Evolutionary conservation across 179 eudicot genomes (phyloP), one percentile per base, ranked within the genome.

Genomic region (Monotropa hypopitys): DNA sequence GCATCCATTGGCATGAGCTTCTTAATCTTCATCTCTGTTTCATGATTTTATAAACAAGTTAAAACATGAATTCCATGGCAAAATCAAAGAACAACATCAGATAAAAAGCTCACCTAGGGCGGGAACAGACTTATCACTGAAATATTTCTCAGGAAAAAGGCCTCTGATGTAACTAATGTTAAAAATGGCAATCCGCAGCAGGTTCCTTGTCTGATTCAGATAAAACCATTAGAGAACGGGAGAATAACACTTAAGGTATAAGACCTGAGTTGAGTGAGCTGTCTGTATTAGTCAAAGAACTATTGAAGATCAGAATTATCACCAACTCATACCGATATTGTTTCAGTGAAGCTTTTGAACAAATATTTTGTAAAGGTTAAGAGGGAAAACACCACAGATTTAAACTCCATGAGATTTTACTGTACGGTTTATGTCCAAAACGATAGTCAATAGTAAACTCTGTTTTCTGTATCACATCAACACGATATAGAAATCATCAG

Each of bases 21-120:
- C 89, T 95, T 95, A 71, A 95, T 93, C 88, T 95, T 93, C 92
- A 95, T 95, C 80, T 93, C 99, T 95, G 87, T n/a, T n/a, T n/a
- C n/a, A n/a, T n/a, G n/a, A n/a, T n/a, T n/a, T n/a, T n/a, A n/a
- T n/a, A n/a, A n/a, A n/a, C n/a, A n/a, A n/a, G n/a, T n/a, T n/a
- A n/a, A n/a, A n/a, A n/a, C n/a, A n/a, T n/a, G n/a, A n/a, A n/a
- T n/a, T n/a, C n/a, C n/a, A n/a, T n/a, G n/a, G n/a, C n/a, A n/a
- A n/a, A n/a, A n/a, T n/a, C n/a, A n/a, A n/a, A n/a, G n/a, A n/a
- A n/a, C n/a, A n/a, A n/a, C n/a, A n/a, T n/a, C 12, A 66, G 26
- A 47, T 11, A 30, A 73, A 26, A 70, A 16, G 40, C 79, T 77
- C 84, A 92, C 98, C 97, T 77, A 94, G 80, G 76, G 98, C 97